Evolutionary conservation across 768 basidiomycete species (phyloP).

Genomic region (Brasilioporus rufonigricans): DNA sequence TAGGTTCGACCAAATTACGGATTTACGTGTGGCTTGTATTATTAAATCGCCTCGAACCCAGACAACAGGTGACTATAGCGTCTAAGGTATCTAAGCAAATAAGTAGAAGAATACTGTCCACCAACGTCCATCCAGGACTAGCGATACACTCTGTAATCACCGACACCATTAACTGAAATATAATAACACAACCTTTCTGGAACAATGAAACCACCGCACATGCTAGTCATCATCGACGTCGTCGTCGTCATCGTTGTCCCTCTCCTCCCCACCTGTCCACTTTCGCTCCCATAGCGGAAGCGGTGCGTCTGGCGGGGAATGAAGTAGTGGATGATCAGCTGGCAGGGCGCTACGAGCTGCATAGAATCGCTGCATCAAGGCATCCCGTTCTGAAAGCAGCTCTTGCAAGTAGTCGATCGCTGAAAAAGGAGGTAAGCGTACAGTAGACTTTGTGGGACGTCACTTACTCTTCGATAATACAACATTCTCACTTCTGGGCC

Average conservation of each 20-base stretch:
- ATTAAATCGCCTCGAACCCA: neutral
- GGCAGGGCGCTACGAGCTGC: conserved; percentile 57
- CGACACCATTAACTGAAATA: conserved; percentile 28
- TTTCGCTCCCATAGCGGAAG: conserved; percentile 74
- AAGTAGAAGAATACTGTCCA: conserved; percentile 1
- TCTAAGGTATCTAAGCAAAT: conserved; percentile 22
- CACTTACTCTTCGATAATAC: conserved; percentile 82
- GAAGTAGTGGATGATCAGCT: conserved; percentile 56
- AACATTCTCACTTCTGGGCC: conserved; percentile 88
- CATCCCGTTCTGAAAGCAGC: conserved; percentile 58
- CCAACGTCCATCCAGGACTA: neutral
- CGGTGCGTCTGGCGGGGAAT: conserved; percentile 22
- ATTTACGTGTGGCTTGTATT: neutral
- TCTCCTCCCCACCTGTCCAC: conserved; percentile 75
- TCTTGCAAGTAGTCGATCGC: conserved; percentile 84
- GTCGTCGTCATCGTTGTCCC: conserved; percentile 44
- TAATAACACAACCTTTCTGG: conserved; percentile 16
- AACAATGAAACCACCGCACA: neutral
- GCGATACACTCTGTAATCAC: conserved; percentile 5
- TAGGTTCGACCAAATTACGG: neutral
- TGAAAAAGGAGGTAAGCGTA: conserved; percentile 28
- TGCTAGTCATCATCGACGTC: conserved; percentile 46
- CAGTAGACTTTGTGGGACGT: neutral
- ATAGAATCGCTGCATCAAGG: conserved; percentile 57
- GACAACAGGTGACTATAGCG: neutral